These are phyloP conservation scores for Wickerhamiella kurtzmanii DNA, from an alignment of 805 yeast genomes.

Conservation along the genomic window DNA sequence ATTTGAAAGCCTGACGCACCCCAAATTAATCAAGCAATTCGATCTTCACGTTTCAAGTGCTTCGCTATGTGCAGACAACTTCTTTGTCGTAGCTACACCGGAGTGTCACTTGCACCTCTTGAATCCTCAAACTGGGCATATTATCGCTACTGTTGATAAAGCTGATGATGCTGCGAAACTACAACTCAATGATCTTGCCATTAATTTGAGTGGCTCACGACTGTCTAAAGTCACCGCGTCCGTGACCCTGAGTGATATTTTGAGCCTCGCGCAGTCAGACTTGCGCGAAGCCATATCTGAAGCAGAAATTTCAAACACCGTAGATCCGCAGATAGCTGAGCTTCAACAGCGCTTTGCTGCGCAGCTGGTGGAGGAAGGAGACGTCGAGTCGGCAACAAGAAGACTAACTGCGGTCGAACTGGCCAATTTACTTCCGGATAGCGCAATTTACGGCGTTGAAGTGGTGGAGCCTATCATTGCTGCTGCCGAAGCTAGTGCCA, in stretches of 20 bases:
- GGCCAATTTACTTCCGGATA: not conserved
- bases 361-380: not conserved
- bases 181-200: not conserved
- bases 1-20: not conserved
- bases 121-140: not conserved
- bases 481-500: not conserved
- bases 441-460: not conserved
- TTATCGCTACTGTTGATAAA: not conserved
- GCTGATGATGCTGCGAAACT: not conserved
- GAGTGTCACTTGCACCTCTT: not conserved
- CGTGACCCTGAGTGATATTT: not conserved
- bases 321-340: not conserved
- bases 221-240: not conserved
- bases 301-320: not conserved
- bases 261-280: not conserved
- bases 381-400: not conserved
- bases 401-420: not conserved
- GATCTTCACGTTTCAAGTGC: not conserved
- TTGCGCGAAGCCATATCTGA: not conserved
- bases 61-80: not conserved
- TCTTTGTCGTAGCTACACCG: not conserved
- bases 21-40: not conserved
- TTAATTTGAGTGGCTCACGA: not conserved
- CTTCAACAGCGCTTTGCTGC: slow-evolving; percentile 1
- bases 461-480: not conserved